Base-by-base conservation (phyloP, 805 yeast genomes). In the Pichia californica region DNA sequence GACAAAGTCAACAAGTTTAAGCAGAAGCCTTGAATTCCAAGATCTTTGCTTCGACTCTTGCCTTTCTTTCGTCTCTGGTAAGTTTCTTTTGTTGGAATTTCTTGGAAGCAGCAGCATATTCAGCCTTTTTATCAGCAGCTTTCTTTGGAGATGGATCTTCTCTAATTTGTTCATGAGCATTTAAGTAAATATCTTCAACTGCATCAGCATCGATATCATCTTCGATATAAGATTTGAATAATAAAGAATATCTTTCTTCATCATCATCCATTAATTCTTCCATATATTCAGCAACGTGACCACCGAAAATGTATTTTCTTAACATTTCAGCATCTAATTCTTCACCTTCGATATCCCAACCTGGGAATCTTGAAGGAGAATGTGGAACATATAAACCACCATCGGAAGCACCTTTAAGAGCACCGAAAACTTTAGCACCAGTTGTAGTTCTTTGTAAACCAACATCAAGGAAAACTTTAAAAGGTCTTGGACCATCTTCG, bases 401-500 rank as follows among this genome's bases (percentile, higher is more conserved):
- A 71, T 93, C 99, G 55, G 98, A 91, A 67, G 99, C 99, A 85
- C 99, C 99, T 84, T 93, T 93, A 68, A 93, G 79, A 68, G 93
- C 97, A 87, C 98, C 99, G 67, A 93, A 93, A 71, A 93, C 81
- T 76, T 95, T 87, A 69, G 98, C 97, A 88, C 99, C 99, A 66
- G 98, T 89, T 77, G 99, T 93, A 77, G 99, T 88, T 84, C 99
- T 89, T 77, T 88, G 95, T 72, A 93, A 79, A 87, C 99, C 99
- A 67, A 93, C 89, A 71, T 93, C 99, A 68, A 93, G 81, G 88
- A 80, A 93, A 61, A 89, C 97, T 84, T 93, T 93, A 95, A 93
- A 93, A 70, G 99, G 99, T 74, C 98, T 84, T 77, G 98, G 99
- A 61, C 81, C 97, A 59, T 88, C 99, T 80, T 93, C 99, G 61